Evolutionary conservation across 148 eudicot genomes (phyloP).

Genomic region (Polygonum aviculare): DNA sequence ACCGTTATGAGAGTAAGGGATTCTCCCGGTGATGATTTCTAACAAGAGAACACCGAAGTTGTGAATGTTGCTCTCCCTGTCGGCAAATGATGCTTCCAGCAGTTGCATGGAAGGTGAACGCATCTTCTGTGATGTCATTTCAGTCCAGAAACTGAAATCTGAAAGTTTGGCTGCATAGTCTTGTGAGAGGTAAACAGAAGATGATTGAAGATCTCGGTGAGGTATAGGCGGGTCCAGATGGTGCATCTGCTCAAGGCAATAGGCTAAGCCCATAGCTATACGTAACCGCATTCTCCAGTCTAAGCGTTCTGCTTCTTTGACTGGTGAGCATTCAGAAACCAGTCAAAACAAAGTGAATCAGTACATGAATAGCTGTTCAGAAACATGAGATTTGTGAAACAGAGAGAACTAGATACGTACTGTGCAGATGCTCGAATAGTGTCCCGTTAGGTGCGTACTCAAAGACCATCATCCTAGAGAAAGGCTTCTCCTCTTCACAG

Average conservation of each 20-base stretch:
- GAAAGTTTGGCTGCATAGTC: constrained; percentile 91
- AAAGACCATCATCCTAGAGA: constrained; percentile 95
- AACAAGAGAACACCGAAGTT: constrained; percentile 67
- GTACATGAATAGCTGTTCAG: background rate
- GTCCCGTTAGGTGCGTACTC: constrained; percentile 98
- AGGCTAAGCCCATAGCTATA: constrained; percentile 76
- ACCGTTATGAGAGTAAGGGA: constrained; percentile 42
- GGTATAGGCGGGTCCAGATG: constrained; percentile 52
- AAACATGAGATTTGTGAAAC: background rate
- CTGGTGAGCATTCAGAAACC: constrained; percentile 30
- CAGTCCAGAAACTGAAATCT: constrained; percentile 69
- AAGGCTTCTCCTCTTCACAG: constrained; percentile 82
- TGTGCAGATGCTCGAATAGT: constrained; percentile 87
- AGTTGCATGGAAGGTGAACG: constrained; percentile 49
- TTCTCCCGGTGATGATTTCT: constrained; percentile 69
- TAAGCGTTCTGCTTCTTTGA: constrained; percentile 83
- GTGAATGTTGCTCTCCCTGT: constrained; percentile 50
- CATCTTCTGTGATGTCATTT: constrained; percentile 34
- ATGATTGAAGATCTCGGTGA: constrained; percentile 59
- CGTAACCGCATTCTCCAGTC: constrained; percentile 78
- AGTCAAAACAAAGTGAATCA: constrained; percentile 1
- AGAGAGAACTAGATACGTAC: constrained; percentile 35
- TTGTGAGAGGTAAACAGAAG: constrained; percentile 67
- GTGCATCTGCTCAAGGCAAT: constrained; percentile 86
- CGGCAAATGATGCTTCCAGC: constrained; percentile 31